Base-by-base conservation (phyloP, 1,139 yeast genomes). In the Schwanniomyces etchellsii region DNA sequence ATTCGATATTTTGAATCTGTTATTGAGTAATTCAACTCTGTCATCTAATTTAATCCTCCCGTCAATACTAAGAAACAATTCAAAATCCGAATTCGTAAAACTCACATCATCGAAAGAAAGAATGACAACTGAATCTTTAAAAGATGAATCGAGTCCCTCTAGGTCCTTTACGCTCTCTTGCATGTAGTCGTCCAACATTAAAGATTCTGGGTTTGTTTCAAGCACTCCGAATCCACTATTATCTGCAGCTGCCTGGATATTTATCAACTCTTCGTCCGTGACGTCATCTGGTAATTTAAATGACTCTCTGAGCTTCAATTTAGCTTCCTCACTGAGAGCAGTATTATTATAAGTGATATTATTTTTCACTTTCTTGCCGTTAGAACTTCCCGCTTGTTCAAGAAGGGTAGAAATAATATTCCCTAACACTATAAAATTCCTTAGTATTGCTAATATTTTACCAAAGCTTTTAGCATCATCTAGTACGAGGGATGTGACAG, bases 221-320 rank as follows among this genome's bases (percentile, higher is more conserved):
- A 44, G 46, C n/a, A 44, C 46, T 2, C 48, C 43, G n/a, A 50
- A 43, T 26, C 41, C 40, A 37, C 40, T 12, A 54, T 47, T 27
- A 39, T 40, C 44, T 38, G 32, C 44, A 38, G 61, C 46, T 1
- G 64, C 57, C 41, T 49, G 60, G 25, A 66, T 47, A 5, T 64
- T 61, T 26, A 61, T 41, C 9, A 66, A 45, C 37, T 65, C 70
- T 35, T 63, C 70, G 34, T 64, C 68, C 0, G 66, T 56, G 5
- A 59, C 62, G 34, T 61, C 64, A 24, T 52, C 49, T 1, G 67
- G 47, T 15, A 66, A 43, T 34, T 60, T 60, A 21, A 66, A 49
- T 1, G 70, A 50, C 25, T 61, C 60, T 26, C 57, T 59, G 20
- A 66, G 47, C 35, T 52, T 61, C 27, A 49, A 47, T 31, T 51